phyloP scores from a whole-genome alignment of 257 asterid genomes.

The Thymus mandschuricus region DNA sequence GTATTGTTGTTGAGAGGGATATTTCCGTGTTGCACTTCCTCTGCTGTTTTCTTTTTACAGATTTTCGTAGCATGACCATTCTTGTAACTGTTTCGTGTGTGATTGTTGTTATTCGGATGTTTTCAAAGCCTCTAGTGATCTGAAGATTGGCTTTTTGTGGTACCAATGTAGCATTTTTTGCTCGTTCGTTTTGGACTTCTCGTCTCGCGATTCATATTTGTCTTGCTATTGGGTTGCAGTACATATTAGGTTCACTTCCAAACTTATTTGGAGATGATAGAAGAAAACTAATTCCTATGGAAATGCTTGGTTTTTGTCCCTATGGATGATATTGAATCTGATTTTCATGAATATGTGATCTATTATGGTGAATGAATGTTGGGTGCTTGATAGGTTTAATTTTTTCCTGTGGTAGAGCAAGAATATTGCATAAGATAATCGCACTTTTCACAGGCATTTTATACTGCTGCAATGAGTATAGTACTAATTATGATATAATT shows the following conservation, averaged over 20 bases:
- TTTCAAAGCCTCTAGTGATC: constrained; percentile 18
- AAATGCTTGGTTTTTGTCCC: constrained; percentile 4
- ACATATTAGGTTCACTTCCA: background rate
- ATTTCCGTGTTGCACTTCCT: background rate
- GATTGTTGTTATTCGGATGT: constrained; percentile 13
- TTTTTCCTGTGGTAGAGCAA: background rate
- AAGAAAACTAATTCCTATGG: background rate
- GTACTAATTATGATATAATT: background rate
- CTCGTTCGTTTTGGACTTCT: background rate
- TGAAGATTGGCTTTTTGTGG: constrained; percentile 2
- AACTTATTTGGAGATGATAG: background rate
- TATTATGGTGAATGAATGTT: background rate
- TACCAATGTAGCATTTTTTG: background rate
- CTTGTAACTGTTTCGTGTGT: background rate
- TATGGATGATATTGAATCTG: background rate
- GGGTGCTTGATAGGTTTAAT: background rate
- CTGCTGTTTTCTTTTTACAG: constrained; percentile 10
- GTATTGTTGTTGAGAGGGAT: constrained; percentile 7
- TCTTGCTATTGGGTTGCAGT: background rate
- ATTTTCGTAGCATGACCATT: constrained; percentile 8
- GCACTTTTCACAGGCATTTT: background rate
- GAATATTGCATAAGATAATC: background rate
- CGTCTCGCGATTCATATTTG: background rate
- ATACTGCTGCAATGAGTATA: background rate
- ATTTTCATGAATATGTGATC: constrained; percentile 15